Evolutionary conservation across 2,329 filamentous ascomycete genomes (phyloP).

Genomic region (Aspergillus sp.): DNA sequence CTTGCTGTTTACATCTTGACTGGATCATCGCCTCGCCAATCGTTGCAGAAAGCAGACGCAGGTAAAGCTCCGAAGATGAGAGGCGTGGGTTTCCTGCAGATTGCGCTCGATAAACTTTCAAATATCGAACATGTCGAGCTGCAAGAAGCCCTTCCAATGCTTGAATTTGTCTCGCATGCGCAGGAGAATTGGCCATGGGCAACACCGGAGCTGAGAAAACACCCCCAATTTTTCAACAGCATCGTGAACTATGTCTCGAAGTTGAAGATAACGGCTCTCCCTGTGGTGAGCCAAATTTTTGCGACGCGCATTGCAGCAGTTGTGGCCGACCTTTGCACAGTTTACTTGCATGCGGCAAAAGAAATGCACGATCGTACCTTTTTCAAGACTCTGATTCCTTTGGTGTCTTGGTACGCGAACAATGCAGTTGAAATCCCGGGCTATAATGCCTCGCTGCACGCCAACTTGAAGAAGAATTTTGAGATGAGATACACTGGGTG

Average conservation of each 20-base stretch:
- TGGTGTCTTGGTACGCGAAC: slow-evolving; percentile 69
- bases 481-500: slow-evolving; percentile 65
- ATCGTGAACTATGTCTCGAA: slow-evolving; percentile 62
- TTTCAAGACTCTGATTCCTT: slow-evolving; percentile 61
- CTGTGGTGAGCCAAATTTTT: slow-evolving; percentile 39
- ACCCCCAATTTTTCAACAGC: slow-evolving; percentile 61
- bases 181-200: slow-evolving; percentile 97
- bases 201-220: slow-evolving; percentile 66
- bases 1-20: slow-evolving; percentile 89
- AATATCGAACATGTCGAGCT: slow-evolving; percentile 55
- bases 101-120: slow-evolving; percentile 62
- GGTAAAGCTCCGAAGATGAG: slow-evolving; percentile 42
- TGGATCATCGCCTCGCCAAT: slow-evolving; percentile 71
- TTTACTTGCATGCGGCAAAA: slow-evolving; percentile 79
- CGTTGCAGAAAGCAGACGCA: slow-evolving; percentile 46
- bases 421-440: slow-evolving; percentile 68
- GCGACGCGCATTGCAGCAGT: slow-evolving; percentile 68
- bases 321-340: slow-evolving; percentile 77
- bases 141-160: slow-evolving; percentile 61
- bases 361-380: slow-evolving; percentile 62
- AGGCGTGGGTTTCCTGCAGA: slow-evolving; percentile 60
- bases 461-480: slow-evolving; percentile 78
- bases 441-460: slow-evolving; percentile 81
- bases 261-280: slow-evolving; percentile 45
- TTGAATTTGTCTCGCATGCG: slow-evolving; percentile 78